A percentile compares a stretch with the other conserved stretches of the same genome.
Conservation (phyloP, 2,329 filamentous ascomycete species). For the Monascus ruber region DNA sequence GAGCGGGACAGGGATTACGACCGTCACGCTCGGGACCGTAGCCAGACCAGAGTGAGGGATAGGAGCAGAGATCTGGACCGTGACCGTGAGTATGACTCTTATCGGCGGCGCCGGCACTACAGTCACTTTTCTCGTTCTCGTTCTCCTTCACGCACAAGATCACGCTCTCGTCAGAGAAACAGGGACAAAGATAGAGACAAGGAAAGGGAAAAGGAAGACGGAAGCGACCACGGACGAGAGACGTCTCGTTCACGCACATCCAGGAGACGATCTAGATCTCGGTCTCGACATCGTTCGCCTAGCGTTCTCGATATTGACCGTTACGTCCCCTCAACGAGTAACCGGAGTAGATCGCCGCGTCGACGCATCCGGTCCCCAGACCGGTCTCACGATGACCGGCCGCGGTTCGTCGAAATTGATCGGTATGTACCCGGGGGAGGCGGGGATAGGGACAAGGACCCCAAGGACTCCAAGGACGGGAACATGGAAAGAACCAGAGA, state of each 20-base stretch:
- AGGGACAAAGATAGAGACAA: conserved; percentile 2
- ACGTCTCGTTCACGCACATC: conserved; percentile 8
- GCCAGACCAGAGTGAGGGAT: conserved; percentile 8
- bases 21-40: neutral
- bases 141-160: conserved; percentile 8
- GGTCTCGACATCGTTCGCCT: conserved; percentile 17
- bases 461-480: conserved; percentile 10
- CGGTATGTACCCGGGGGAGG: conserved; percentile 33
- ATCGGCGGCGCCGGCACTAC: conserved; percentile 3
- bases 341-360: conserved; percentile 30
- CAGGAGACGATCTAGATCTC: conserved; percentile 20
- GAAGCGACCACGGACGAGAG: conserved; percentile 7
- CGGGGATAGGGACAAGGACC: conserved; percentile 11
- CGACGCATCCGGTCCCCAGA: conserved; percentile 28
- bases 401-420: conserved; percentile 30
- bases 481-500: conserved; percentile 11
- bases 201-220: conserved; percentile 2
- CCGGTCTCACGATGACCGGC: conserved; percentile 16
- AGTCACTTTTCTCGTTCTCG: conserved; percentile 3
- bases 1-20: conserved; percentile 1
- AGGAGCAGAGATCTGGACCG: conserved; percentile 8
- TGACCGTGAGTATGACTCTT: conserved; percentile 4
- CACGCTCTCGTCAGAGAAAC: conserved; percentile 5
- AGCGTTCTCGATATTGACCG: conserved; percentile 31
- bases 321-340: conserved; percentile 31